phyloP scores from a whole-genome alignment of 2,329 filamentous ascomycete species.

The Pyrenophora teres region DNA sequence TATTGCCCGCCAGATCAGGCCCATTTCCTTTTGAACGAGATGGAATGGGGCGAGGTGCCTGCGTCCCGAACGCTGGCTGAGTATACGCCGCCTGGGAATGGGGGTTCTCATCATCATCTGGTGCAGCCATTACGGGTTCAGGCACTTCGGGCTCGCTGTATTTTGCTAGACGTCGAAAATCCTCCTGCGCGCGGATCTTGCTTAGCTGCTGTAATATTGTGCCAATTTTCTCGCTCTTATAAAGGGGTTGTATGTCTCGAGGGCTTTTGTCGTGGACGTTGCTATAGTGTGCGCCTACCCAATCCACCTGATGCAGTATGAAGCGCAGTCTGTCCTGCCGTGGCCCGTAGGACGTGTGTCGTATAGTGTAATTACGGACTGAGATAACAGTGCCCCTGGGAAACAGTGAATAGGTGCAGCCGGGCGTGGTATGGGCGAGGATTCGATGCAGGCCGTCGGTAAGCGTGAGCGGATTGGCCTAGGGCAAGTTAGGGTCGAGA shows the following conservation, averaged over 20 bases:
- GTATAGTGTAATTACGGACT: slow-evolving; percentile 31
- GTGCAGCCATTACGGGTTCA: slow-evolving; percentile 14
- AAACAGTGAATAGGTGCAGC: slow-evolving; percentile 7
- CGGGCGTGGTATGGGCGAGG: slow-evolving; percentile 19
- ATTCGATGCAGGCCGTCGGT: slow-evolving; percentile 36
- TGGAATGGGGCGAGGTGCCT: slow-evolving; percentile 17
- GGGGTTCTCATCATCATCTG: background rate
- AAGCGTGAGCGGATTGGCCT: slow-evolving; percentile 29
- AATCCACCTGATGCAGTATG: slow-evolving; percentile 27
- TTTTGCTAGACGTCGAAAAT: slow-evolving; percentile 24
- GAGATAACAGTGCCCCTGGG: slow-evolving; percentile 16
- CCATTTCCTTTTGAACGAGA: slow-evolving; percentile 17
- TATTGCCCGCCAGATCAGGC: slow-evolving; percentile 29
- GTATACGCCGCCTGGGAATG: slow-evolving; percentile 28
- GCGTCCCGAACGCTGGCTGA: slow-evolving; percentile 30
- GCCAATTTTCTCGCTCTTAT: slow-evolving; percentile 9
- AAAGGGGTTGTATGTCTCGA: slow-evolving; percentile 7
- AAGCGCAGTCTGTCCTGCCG: slow-evolving; percentile 24
- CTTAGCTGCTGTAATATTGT: slow-evolving; percentile 14
- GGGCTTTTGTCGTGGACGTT: background rate
- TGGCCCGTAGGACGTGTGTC: slow-evolving; percentile 36
- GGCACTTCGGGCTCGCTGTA: slow-evolving; percentile 1
- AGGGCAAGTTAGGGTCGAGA: background rate
- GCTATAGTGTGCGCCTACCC: slow-evolving; percentile 5
- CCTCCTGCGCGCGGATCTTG: slow-evolving; percentile 16